phyloP scores from a whole-genome alignment of 1,139 yeast genomes.

The Groenewaldozyma sp. region DNA sequence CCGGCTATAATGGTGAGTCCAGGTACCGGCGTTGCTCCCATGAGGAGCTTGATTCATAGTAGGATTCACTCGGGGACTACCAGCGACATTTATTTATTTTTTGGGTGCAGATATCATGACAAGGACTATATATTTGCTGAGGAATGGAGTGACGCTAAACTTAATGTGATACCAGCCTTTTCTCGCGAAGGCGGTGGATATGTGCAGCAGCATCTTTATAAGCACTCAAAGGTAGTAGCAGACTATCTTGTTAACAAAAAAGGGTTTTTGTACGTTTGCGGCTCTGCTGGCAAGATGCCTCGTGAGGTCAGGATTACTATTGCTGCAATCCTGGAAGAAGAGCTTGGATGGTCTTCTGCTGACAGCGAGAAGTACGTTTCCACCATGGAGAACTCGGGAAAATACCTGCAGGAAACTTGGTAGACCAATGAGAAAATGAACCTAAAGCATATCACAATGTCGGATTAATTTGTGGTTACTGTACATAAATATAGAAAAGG shows the following conservation, averaged over 20 bases:
- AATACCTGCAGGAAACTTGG: constrained; percentile 93
- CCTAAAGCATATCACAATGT: no score
- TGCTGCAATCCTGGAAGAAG: constrained; percentile 45
- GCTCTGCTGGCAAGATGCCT: constrained; percentile 95
- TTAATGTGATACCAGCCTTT: constrained; percentile 46
- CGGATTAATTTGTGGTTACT: background rate
- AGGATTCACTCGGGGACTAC: constrained; percentile 7
- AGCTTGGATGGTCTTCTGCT: constrained; percentile 31
- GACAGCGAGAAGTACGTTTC: constrained; percentile 45
- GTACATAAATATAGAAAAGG: constrained; percentile 3
- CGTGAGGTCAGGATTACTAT: constrained; percentile 74
- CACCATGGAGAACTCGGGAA: constrained; percentile 53
- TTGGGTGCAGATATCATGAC: constrained; percentile 61
- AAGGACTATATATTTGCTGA: constrained; percentile 63
- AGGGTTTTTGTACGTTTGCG: constrained; percentile 72
- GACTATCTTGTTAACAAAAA: constrained; percentile 44
- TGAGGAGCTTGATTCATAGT: constrained; percentile 50
- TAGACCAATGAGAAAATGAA: constrained; percentile 24
- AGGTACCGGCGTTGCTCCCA: constrained; percentile 92
- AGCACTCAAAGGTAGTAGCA: constrained; percentile 39
- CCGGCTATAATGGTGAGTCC: constrained; percentile 75
- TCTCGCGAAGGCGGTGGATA: constrained; percentile 45
- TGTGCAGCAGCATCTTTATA: constrained; percentile 65
- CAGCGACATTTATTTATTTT: constrained; percentile 38
- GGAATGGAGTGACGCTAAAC: constrained; percentile 39